Conservation (phyloP, 805 yeast species). For the Kurtzmaniella cleridarum region DNA sequence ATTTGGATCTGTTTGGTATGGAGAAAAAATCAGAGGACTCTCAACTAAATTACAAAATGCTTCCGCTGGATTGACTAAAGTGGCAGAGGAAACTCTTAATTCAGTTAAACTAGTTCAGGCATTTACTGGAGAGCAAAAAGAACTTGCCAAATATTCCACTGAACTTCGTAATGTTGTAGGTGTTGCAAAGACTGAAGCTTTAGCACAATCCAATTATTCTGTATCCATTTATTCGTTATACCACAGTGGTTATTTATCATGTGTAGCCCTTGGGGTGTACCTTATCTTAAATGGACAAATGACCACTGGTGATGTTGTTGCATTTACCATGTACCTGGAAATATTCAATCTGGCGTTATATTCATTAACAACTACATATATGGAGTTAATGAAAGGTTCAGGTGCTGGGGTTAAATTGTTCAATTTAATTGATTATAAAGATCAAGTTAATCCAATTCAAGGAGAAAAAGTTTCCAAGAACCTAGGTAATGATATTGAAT, state of each 20-base stretch:
- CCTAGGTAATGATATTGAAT: constrained; percentile 29
- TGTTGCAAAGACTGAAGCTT: constrained; percentile 40
- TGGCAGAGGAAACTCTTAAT: constrained; percentile 39
- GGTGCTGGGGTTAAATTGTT: constrained; percentile 42
- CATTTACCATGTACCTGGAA: constrained; percentile 42
- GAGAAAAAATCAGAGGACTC: constrained; percentile 36
- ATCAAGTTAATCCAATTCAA: constrained; percentile 29
- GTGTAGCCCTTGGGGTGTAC: constrained; percentile 39
- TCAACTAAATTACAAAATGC: constrained; percentile 40
- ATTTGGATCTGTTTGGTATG: constrained; percentile 41
- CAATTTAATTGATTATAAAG: constrained; percentile 34
- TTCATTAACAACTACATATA: constrained; percentile 40
- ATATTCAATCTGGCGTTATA: constrained; percentile 40
- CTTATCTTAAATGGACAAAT: constrained; percentile 37
- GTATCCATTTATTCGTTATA: constrained; percentile 39
- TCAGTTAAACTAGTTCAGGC: constrained; percentile 39
- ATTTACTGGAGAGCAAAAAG: constrained; percentile 39
- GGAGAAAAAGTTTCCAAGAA: constrained; percentile 22
- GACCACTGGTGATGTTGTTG: constrained; percentile 45
- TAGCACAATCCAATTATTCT: constrained; percentile 40
- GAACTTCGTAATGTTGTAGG: constrained; percentile 34
- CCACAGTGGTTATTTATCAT: constrained; percentile 38
- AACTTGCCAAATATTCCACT: constrained; percentile 32
- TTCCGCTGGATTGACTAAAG: constrained; percentile 40
- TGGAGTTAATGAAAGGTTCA: constrained; percentile 44